Conservation (phyloP, 768 basidiomycete species). For the Pulveroboletus frians region DNA sequence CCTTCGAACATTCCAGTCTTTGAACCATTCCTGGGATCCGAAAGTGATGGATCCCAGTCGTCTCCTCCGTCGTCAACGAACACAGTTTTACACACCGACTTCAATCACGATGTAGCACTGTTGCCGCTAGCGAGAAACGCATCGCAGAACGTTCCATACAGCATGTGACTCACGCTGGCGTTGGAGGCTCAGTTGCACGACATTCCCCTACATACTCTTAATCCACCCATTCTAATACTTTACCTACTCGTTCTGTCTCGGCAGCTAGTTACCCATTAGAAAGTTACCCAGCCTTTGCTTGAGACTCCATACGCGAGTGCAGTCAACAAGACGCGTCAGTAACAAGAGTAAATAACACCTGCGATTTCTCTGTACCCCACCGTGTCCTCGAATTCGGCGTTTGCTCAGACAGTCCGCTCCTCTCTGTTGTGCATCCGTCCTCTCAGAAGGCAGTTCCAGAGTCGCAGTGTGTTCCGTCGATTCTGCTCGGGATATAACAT, state of each 20-base stretch:
- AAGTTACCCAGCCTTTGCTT: background rate
- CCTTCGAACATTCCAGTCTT: conserved; percentile 7
- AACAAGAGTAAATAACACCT: conserved; percentile 27
- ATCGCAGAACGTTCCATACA: conserved; percentile 15
- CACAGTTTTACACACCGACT: conserved; percentile 12
- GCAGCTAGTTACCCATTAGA: conserved; percentile 1
- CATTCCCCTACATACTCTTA: background rate
- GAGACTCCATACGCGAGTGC: conserved; percentile 1
- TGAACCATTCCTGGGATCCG: conserved; percentile 14
- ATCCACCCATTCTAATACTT: conserved; percentile 8
- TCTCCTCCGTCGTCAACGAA: conserved; percentile 23
- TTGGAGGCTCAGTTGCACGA: background rate
- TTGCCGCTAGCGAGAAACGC: conserved; percentile 3
- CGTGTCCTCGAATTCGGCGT: background rate
- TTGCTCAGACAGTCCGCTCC: conserved; percentile 15
- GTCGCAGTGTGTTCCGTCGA: background rate
- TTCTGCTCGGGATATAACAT: conserved; percentile 36
- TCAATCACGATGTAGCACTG: conserved; percentile 6
- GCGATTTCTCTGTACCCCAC: conserved; percentile 8
- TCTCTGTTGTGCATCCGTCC: conserved; percentile 9
- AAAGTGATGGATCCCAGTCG: conserved; percentile 15
- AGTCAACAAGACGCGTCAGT: conserved; percentile 15
- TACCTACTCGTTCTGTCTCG: background rate
- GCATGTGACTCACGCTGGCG: conserved; percentile 13
- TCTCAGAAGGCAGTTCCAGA: conserved; percentile 3